Evolutionary conservation across 164 flowering plant species (phyloP), one percentile per base, ranked within the genome.

Genomic region (Dillenia turbinata): DNA sequence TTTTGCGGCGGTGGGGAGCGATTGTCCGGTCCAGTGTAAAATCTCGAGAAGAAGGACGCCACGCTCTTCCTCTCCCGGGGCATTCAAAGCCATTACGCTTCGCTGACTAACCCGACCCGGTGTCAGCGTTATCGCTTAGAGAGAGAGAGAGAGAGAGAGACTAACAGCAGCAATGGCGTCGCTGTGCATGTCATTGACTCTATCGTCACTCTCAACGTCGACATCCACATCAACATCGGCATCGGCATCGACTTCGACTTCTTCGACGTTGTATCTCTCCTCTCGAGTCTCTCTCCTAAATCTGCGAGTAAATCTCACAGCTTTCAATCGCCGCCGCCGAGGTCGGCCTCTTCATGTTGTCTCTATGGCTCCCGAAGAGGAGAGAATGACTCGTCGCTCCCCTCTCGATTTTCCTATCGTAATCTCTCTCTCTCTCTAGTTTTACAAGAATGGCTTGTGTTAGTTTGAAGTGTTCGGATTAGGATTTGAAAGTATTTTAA

Each of bases 351-450:
- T 24, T 50, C 80, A 66, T 52, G 78, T 80, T 12, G 84, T 85
- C 12, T 61, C 85, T 58, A 88, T 90, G 94, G 92, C 94, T 52
- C 94, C 96, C 12, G 89, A 90, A 1, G 94, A 88, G 56, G 89
- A 90, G 76, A 86, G 71, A 70, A 51, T 81, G 68, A 86, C 90
- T 61, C 97, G 92, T 59, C 90, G 95, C 44, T 75, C 75, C 40
- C 95, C 94, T 73, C 89, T 86, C 49, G 92, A 90, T 75, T 86
- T 86, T 70, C 95, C 89, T 2, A 74, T 90, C 64, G 96, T 90
- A 73, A 52, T 80, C 69, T 53, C 48, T 40, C 56, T 59, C 57
- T 71, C 17, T 24, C 48, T 22, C 10, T 48, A 43, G 8, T 5
- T 44, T 16, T 33, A 33, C 40, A 33, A 33, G 40, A 33, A 33